Evolutionary conservation across 768 basidiomycete genomes (phyloP), one percentile per base, ranked within the genome.

Genomic region (Termitomyces sp.): DNA sequence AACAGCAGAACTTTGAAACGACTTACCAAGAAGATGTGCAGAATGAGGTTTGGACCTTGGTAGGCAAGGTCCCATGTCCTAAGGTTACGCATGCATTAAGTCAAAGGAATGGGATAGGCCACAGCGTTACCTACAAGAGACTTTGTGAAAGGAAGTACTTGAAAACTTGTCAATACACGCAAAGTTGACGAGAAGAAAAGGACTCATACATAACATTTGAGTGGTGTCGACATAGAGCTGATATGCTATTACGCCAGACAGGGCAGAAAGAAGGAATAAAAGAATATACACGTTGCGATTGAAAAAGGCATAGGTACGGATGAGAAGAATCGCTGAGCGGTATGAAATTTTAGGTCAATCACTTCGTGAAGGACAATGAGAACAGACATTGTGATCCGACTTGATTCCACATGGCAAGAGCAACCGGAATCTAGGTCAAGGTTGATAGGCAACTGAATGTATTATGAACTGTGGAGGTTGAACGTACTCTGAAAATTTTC

Each of bases 401-500:
- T 79, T 91, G 89, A 63, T 91, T 91, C 88, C 88, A 91, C 83
- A 90, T 86, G 16, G 88, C 88, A 46, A 91, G 77, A 6, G 85
- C 84, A 53, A 91, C 89, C 5, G 89, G 89, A 50, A 90, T 83
- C 89, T 91, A 53, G 49, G 44, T 18, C 46, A 36, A 41, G 16
- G 29, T 55, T 38, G 59, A 39, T n/a, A 11, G 20, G 27, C 23
- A 41, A 9, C n/a, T 18, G 12, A 18, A 42, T 3, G 38, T 20
- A 22, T 13, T 22, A 47, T 3, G 16, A 23, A 25, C 12, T 23
- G n/a, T n/a, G 39, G 16, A 41, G 53, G 41, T 41, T 27, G 32
- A 45, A 59, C 59, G 53, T 53, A 83, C 90, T 73, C 78, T 86
- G 74, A 80, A 92, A 53, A 89, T 86, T 63, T 75, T 81, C 62